Evolutionary conservation across 2,329 filamentous ascomycete species (phyloP).

Genomic region (Cercospora berteroae): DNA sequence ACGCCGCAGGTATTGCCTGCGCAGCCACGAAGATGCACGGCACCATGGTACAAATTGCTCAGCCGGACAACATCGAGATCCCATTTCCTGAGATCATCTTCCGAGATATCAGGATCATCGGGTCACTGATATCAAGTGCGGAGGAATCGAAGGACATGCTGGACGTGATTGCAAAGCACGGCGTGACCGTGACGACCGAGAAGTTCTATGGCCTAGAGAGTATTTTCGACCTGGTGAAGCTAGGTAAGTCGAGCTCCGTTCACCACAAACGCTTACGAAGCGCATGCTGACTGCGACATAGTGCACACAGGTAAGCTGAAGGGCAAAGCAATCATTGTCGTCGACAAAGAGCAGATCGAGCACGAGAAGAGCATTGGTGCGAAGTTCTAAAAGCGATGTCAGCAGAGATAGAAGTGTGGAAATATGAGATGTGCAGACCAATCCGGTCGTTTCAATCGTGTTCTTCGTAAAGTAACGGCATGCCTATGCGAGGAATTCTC

Average conservation of each 20-base stretch:
- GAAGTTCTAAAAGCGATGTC: slow-evolving; percentile 29
- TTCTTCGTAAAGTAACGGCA: background rate
- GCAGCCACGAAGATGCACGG: slow-evolving; percentile 61
- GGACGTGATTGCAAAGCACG: slow-evolving; percentile 38
- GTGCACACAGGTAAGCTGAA: slow-evolving; percentile 54
- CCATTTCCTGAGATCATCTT: slow-evolving; percentile 53
- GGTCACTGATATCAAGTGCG: slow-evolving; percentile 39
- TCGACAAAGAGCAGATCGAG: slow-evolving; percentile 51
- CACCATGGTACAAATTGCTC: slow-evolving; percentile 58
- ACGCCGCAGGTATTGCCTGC: slow-evolving; percentile 52
- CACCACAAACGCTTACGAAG: background rate
- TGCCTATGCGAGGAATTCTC: slow-evolving; percentile 64
- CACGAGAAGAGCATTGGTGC: slow-evolving; percentile 42
- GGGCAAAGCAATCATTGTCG: slow-evolving; percentile 56
- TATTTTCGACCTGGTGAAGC: slow-evolving; percentile 51
- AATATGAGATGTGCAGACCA: background rate
- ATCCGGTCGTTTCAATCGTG: background rate
- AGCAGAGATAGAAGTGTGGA: background rate
- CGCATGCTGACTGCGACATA: background rate
- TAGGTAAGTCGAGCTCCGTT: slow-evolving; percentile 10
- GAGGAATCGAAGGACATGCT: slow-evolving; percentile 39
- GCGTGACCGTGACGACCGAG: slow-evolving; percentile 53
- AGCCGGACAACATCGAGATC: slow-evolving; percentile 43
- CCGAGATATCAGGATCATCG: slow-evolving; percentile 53
- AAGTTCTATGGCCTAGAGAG: slow-evolving; percentile 54